A percentile compares a stretch with the other conserved stretches of the same genome.
phyloP scores from a whole-genome alignment of 441 rosid genomes.

The Pelargonium cotyledonis region DNA sequence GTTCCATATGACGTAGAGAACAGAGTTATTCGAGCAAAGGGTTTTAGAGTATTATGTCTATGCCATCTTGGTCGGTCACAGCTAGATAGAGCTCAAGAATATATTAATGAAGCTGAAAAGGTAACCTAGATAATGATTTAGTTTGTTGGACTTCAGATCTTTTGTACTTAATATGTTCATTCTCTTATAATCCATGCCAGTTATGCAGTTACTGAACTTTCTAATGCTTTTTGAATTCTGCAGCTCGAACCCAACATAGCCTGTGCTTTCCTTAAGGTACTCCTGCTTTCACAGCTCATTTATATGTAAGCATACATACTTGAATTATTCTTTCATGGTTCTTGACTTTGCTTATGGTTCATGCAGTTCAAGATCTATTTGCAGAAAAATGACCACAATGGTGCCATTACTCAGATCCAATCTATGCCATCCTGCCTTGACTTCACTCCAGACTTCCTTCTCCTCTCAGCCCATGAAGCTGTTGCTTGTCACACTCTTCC shows the following conservation, averaged over 20 bases:
- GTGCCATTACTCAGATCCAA: slow-evolving; percentile 67
- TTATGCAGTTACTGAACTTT: slow-evolving; percentile 8
- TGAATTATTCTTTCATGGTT: slow-evolving; percentile 8
- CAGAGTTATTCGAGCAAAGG: slow-evolving; percentile 74
- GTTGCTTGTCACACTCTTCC: slow-evolving; percentile 70
- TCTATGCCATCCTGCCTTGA: slow-evolving; percentile 66
- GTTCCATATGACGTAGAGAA: slow-evolving; percentile 58
- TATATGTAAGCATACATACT: slow-evolving; percentile 15
- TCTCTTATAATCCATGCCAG: slow-evolving; percentile 11
- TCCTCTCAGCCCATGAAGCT: slow-evolving; percentile 94
- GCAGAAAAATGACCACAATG: slow-evolving; percentile 47
- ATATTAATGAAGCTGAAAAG: slow-evolving; percentile 84
- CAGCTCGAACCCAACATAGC: slow-evolving; percentile 84
- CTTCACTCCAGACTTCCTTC: slow-evolving; percentile 73
- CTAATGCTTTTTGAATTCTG: slow-evolving; percentile 28
- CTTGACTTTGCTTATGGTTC: slow-evolving; percentile 21
- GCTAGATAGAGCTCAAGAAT: slow-evolving; percentile 81
- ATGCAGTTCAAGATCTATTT: slow-evolving; percentile 79
- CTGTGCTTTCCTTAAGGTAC: slow-evolving; percentile 88
- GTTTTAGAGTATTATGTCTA: slow-evolving; percentile 86
- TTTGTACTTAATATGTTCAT: slow-evolving; percentile 11
- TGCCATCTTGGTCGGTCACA: slow-evolving; percentile 76
- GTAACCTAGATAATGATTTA: slow-evolving; percentile 30
- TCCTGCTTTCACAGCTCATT: slow-evolving; percentile 14
- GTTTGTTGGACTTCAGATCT: slow-evolving; percentile 14